Evolutionary conservation across 331 rosid species (phyloP).

Genomic region (Quercus phellos): DNA sequence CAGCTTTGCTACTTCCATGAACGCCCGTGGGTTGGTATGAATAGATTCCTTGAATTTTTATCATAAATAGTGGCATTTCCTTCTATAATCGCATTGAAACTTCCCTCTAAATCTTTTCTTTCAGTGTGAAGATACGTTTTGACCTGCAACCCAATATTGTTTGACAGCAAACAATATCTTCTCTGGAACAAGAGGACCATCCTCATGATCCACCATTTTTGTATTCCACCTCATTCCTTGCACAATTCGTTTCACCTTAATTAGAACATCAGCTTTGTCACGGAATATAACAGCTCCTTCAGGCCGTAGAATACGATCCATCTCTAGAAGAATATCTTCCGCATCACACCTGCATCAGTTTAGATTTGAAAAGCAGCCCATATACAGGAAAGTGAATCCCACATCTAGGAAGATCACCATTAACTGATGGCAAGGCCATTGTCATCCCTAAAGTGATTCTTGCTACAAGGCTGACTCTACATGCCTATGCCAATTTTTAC

Average conservation of each 20-base stretch:
- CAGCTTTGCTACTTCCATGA: not conserved
- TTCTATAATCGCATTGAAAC: not conserved
- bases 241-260: conserved; percentile 45
- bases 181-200: conserved; percentile 65
- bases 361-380: not conserved
- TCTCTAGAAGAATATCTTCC: conserved; percentile 76
- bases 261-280: conserved; percentile 50
- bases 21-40: not conserved
- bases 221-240: conserved; percentile 82
- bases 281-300: conserved; percentile 88
- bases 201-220: conserved; percentile 76
- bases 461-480: not conserved
- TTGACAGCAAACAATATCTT: conserved; percentile 70
- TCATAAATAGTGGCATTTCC: not conserved
- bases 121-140: conserved; percentile 38
- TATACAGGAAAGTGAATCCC: not conserved
- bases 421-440: not conserved
- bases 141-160: conserved; percentile 70
- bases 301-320: conserved; percentile 80
- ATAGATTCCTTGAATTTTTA: not conserved
- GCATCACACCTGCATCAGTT: conserved; percentile 49
- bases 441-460: conserved; percentile 10
- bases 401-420: not conserved
- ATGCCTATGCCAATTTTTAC: not conserved
- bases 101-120: not conserved